These are phyloP conservation scores for Ganoderma multipileum DNA, from an alignment of 1,284 basidiomycete genomes.

Conservation along the genomic window DNA sequence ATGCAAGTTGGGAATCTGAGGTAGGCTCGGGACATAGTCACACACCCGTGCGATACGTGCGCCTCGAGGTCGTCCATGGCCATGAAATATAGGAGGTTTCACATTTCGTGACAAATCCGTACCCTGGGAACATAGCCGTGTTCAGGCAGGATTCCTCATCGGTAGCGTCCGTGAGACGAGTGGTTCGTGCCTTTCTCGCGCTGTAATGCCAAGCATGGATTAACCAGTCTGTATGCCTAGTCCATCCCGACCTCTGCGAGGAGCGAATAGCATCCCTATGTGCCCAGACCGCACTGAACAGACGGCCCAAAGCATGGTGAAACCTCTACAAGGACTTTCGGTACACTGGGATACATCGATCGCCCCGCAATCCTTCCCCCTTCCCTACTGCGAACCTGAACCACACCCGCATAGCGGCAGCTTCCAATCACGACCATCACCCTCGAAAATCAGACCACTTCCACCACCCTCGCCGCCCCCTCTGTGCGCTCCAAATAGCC, in stretches of 20 bases:
- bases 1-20: background rate
- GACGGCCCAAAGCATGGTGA: background rate
- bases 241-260: background rate
- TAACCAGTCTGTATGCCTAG: conserved; percentile 7
- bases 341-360: background rate
- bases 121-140: background rate
- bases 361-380: background rate
- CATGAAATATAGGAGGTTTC: background rate
- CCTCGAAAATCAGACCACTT: conserved; percentile 4
- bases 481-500: conserved; percentile 5
- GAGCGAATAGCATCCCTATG: background rate
- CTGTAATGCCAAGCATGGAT: background rate
- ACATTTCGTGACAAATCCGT: conserved; percentile 2
- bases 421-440: conserved; percentile 8
- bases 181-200: conserved; percentile 9
- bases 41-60: conserved; percentile 27
- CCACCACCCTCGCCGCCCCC: background rate
- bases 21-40: conserved; percentile 12
- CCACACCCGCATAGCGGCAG: conserved; percentile 5
- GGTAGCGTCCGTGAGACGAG: conserved; percentile 1
- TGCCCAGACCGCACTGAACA: background rate
- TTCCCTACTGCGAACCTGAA: conserved; percentile 1
- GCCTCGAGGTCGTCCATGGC: conserved; percentile 26
- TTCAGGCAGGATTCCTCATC: background rate
- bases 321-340: background rate